Conservation (phyloP, 192 early-diverging fungal species). For the Rhizoclosmatium sp. region DNA sequence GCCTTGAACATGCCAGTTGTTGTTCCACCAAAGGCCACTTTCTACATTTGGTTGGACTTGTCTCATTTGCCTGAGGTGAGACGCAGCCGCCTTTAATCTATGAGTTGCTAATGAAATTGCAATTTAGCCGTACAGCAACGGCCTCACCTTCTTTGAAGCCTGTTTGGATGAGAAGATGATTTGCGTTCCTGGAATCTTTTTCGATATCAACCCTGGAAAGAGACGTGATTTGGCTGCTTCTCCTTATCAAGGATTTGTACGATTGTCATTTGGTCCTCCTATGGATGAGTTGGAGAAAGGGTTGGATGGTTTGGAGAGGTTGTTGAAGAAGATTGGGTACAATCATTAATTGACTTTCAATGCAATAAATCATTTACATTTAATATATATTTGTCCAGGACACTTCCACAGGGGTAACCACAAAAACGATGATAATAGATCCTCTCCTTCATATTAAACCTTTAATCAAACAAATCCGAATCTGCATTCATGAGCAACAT, state of each 20-base stretch:
- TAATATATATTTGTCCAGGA: too few relatives aligned
- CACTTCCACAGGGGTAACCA: too few relatives aligned
- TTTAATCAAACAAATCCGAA: conserved; percentile 12
- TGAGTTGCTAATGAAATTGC: too few relatives aligned
- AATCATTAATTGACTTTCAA: neutral
- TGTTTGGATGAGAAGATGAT: conserved; percentile 64
- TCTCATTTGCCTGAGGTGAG: conserved; percentile 37
- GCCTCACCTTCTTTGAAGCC: conserved; percentile 63
- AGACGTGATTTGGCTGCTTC: conserved; percentile 62
- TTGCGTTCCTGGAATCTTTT: conserved; percentile 61
- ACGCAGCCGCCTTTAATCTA: too few relatives aligned
- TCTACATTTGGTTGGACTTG: conserved; percentile 66
- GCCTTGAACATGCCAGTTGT: conserved; percentile 50
- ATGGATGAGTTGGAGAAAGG: conserved; percentile 57
- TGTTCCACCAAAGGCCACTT: conserved; percentile 58
- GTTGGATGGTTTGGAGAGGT: conserved; percentile 54
- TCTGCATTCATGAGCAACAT: conserved; percentile 10
- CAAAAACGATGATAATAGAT: too few relatives aligned
- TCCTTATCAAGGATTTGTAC: conserved; percentile 63
- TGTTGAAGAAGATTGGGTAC: conserved; percentile 41
- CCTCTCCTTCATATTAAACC: neutral
- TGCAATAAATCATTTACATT: neutral
- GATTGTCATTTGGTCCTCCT: conserved; percentile 62
- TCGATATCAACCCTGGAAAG: conserved; percentile 63
- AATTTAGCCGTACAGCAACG: conserved; percentile 56